Conservation (phyloP, 306 rosid species). For the Gastrolobium bilobum region DNA sequence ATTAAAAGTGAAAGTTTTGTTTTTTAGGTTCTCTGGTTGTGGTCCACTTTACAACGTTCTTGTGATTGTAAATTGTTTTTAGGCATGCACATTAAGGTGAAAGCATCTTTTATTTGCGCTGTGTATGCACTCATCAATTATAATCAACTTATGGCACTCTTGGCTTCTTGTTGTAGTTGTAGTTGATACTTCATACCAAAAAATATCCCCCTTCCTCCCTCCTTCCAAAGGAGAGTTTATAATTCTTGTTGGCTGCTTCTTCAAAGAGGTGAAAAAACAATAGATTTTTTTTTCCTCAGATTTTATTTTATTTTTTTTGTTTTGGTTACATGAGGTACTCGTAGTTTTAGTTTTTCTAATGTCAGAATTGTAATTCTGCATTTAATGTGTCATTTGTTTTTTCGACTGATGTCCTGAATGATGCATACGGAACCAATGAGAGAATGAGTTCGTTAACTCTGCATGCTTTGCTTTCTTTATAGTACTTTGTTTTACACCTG, state of each 20-base stretch:
- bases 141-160: conserved; percentile 37
- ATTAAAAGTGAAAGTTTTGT: conserved; percentile 62
- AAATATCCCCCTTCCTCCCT: neutral
- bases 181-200: conserved; percentile 13
- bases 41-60: conserved; percentile 49
- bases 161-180: conserved; percentile 28
- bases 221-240: neutral
- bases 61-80: conserved; percentile 55
- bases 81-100: conserved; percentile 55
- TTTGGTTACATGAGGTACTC: no score
- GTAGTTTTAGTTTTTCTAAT: no score
- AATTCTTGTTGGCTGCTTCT: conserved; percentile 4
- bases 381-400: neutral
- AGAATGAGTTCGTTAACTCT: neutral
- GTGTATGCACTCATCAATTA: conserved; percentile 14
- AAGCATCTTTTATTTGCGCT: conserved; percentile 42
- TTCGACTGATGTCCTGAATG: neutral
- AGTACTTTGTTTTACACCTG: neutral
- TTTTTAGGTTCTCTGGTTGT: conserved; percentile 57
- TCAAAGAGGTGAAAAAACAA: neutral
- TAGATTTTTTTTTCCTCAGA: neutral
- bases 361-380: neutral
- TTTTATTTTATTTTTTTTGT: no score
- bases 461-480: neutral
- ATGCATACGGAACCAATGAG: neutral